Base-by-base conservation (phyloP, 108 stramenopile species). In the Skeletonema potamos region DNA sequence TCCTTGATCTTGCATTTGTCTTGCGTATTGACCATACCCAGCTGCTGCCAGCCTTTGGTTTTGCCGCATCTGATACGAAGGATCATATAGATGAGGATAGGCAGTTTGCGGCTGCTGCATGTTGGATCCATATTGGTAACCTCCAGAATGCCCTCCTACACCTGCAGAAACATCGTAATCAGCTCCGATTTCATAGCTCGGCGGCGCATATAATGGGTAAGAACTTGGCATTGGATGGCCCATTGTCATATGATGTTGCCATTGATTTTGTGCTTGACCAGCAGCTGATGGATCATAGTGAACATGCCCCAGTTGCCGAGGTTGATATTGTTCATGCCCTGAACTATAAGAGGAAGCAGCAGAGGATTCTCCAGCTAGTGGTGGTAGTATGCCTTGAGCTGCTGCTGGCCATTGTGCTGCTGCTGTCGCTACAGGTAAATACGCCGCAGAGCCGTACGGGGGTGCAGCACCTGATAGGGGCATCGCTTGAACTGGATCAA, bases 401-500 rank as follows among this genome's bases (percentile, higher is more conserved):
- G 48, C 48, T 51, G 48, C 48, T 22, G 48, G 48, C 22, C 20
- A 20, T 10, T 20, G 22, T 51, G 48, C 22, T 51, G 4, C 43
- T 44, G n/a, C 43, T n/a, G 17, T 11, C 13, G 43, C 43, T 18
- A 44, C 43, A 4, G 43, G 43, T 44, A 1, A 3, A 48, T 22
- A 51, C 22, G 22, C 15, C 20, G 48, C 6, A 22, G 48, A 51
- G 22, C 48, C 48, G 0, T 24, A 51, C 22, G 48, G 48, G 15
- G 22, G 22, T 20, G 22, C n/a, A 51, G 48, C 48, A 20, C 18
- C 48, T 22, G 48, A 22, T 22, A 18, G 44, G 2, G 44, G 44
- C 44, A 46, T 46, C 44, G 44, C n/a, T 46, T 51, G 48, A n/a
- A 51, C 48, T 51, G 48, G 48, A 51, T 51, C 48, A 51, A 51